Evolutionary conservation across 2,329 filamentous ascomycete species (phyloP).

Genomic region (Claviceps fusiformis): DNA sequence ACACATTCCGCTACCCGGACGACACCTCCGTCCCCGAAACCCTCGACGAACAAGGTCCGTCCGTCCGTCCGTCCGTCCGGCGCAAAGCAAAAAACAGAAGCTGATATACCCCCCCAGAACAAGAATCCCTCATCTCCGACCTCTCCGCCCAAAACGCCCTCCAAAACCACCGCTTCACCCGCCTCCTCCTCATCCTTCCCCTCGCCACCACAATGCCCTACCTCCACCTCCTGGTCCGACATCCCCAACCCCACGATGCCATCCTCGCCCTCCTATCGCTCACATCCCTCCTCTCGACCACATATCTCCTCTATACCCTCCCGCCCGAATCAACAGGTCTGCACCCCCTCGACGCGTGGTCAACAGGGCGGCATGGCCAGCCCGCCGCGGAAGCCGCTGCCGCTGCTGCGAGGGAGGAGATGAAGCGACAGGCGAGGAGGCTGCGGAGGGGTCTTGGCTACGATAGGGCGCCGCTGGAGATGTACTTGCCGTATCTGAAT

Average conservation of each 20-base stretch:
- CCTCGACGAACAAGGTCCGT: conserved; percentile 60
- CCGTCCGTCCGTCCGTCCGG: background rate
- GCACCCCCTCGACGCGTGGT: conserved; percentile 31
- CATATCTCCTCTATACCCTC: conserved; percentile 45
- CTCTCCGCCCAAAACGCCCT: conserved; percentile 42
- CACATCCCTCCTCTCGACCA: conserved; percentile 48
- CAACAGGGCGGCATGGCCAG: conserved; percentile 11
- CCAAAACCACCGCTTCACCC: conserved; percentile 44
- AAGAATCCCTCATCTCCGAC: conserved; percentile 46
- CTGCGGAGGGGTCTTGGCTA: conserved; percentile 6
- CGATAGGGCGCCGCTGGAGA: conserved; percentile 34
- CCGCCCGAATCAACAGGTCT: conserved; percentile 43
- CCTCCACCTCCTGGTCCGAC: conserved; percentile 21
- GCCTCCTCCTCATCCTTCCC: conserved; percentile 47
- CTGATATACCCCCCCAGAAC: conserved; percentile 29
- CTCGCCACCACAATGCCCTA: conserved; percentile 42
- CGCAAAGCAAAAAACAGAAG: too few species aligned
- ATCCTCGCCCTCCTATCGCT: conserved; percentile 43
- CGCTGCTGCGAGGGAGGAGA: background rate
- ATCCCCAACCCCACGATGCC: conserved; percentile 12
- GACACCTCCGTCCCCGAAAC: conserved; percentile 41
- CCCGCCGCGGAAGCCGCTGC: background rate
- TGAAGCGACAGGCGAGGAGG: conserved; percentile 5
- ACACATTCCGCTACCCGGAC: conserved; percentile 65
- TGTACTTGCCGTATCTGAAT: conserved; percentile 48